Evolutionary conservation across 495 filamentous ascomycete species (phyloP), one percentile per base, ranked within the genome.

Genomic region (Aspergillus funiculosus): DNA sequence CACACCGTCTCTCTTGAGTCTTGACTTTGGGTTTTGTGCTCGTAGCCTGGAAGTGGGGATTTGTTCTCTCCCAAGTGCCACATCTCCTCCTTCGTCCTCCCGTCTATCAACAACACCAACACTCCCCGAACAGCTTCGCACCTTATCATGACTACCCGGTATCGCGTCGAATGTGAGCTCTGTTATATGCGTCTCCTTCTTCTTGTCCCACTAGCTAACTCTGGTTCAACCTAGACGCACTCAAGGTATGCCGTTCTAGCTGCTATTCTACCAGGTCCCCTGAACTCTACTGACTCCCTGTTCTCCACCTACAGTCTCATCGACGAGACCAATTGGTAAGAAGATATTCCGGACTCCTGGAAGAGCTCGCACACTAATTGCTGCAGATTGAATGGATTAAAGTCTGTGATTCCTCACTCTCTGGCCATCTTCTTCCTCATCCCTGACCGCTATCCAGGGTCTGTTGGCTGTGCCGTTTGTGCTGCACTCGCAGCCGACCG

Each of bases 381-480:
- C 5, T 10, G 5, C 44, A 78, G 75, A 82, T 83, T 37, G 78
- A 83, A 74, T 85, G 77, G 77, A 81, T 85, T 57, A 85, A 85
- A 66, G 77, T 76, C 69, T 31, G 55, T 47, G 13, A n/a, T 21
- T 37, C n/a, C 24, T 18, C 45, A 19, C 9, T 10, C 26, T 10
- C 38, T 14, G 17, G 6, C 40, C 39, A 14, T 25, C 15, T 14
- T 27, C 25, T 14, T 46, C 37, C 40, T 29, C 29, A 32, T 41
- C 14, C 11, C 27, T 41, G 35, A 32, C 80, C 82, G 18, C 72
- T 72, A 74, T 75, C 60, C 77, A 94, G 72, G 92, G 89, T 22
- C 76, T 98, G 1, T 74, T 98, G 2, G 94, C 94, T 1, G 91
- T 97, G 0, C 94, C 94, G 0, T 99, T 99, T 59, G 91, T 99